Base-by-base conservation (phyloP, 306 rosid genomes). In the Trifolium fragiferum region DNA sequence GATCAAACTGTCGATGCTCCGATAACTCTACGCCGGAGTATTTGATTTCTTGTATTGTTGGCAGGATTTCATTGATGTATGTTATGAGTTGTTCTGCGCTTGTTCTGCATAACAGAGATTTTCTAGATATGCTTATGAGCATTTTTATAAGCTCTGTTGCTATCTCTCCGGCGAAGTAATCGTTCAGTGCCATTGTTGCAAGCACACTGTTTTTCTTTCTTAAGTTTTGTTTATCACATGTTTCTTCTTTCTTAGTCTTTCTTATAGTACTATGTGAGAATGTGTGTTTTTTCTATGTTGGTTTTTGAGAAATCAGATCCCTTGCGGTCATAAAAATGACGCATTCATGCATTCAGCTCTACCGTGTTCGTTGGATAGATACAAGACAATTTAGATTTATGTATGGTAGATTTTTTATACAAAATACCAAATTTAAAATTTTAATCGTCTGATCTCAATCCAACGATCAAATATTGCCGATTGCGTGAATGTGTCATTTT, bases 101-200 rank as follows among this genome's bases (percentile, higher is more conserved):
- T 2, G 86, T 3, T 30, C 77, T 86, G 87, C 93, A 88, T 15
- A 78, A 67, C 7, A 84, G 78, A 5, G 95, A 87, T 44, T 91
- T 91, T 1, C 75, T 82, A 7, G 94, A 77, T 37, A 94, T 63
- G 67, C 0, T 5, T 2, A 83, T 0, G 2, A 91, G 88, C 80
- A 78, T 70, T 79, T 74, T 94, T 0, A 94, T 69, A 3, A 94
- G 93, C 86, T 94, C 98, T 18, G 96, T 82, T 16, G 80, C 82
- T 6, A 94, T 90, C 79, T 94, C 98, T 25, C 96, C 95, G 44
- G 90, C 90, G 85, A 94, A 94, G 75, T 88, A 82, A 70, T 94
- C 98, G 16, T 87, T 84, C 4, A 90, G 65, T 0, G 77, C 88
- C 98, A 91, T 94, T 7, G 9, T 44, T 64, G 32, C 51, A 20